Percentiles rank a stretch among this genome's conserved stretches.
These are phyloP conservation scores for Cicer pinnatifidum DNA, from an alignment of 306 rosid genomes.

Conservation along the genomic window DNA sequence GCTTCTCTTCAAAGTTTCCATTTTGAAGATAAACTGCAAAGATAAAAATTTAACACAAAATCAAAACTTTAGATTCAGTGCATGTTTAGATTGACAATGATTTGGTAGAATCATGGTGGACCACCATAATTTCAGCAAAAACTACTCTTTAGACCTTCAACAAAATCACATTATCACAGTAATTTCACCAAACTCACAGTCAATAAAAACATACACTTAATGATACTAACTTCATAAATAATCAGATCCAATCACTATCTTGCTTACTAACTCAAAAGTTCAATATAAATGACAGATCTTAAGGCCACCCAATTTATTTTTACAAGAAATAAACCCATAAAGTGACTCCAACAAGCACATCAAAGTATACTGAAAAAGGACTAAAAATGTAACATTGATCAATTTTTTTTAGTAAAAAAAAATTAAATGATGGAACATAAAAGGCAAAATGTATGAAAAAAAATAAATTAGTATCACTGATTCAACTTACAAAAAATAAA, in stretches of 20 bases:
- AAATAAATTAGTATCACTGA: neutral
- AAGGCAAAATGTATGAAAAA: neutral
- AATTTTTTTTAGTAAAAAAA: neutral
- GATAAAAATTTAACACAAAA: neutral
- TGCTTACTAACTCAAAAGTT: neutral
- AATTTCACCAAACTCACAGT: too few relatives aligned
- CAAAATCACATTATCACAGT: too few relatives aligned
- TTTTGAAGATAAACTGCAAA: conserved; percentile 68
- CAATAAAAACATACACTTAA: too few relatives aligned
- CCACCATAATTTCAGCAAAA: too few relatives aligned
- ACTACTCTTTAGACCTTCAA: too few relatives aligned
- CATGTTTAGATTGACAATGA: too few relatives aligned
- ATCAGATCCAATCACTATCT: conserved; percentile 33
- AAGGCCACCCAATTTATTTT: neutral
- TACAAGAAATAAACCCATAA: conserved; percentile 2
- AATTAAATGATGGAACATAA: neutral
- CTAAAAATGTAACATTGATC: neutral
- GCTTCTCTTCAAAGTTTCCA: conserved; percentile 88
- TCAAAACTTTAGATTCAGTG: neutral
- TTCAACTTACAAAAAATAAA: too few relatives aligned
- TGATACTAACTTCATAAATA: neutral
- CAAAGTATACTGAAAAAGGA: neutral
- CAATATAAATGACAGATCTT: conserved; percentile 22
- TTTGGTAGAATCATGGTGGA: too few relatives aligned
- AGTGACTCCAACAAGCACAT: conserved; percentile 33